Evolutionary conservation across 768 basidiomycete species (phyloP), one percentile per base, ranked within the genome.

Genomic region (Tulasnella sp.): DNA sequence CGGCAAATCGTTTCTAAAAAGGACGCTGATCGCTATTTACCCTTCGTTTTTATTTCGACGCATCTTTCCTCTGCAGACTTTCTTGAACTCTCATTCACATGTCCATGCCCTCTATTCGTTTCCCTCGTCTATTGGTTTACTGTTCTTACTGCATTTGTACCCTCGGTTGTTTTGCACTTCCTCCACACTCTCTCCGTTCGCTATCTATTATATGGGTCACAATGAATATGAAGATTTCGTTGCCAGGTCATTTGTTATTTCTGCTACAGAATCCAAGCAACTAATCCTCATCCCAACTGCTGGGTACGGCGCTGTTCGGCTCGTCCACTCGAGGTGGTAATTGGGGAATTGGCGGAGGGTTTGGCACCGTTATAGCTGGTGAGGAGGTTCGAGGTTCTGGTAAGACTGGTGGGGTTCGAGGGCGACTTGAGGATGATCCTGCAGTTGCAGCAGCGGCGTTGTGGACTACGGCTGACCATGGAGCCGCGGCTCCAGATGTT

Each of bases 1-100:
- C 77, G 11, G 77, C 67, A 39, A 57, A 46, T 23, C 75, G 75
- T 35, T 76, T 76, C 75, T 76, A 69, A 57, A 57, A 51, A 40
- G n/a, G 37, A 40, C 29, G 26, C 61, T 51, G 70, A 72, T 26
- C 35, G 37, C 39, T 40, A 40, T 76, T 74, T 74, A 48, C 51
- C 32, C 44, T 44, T 57, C 55, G 37, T 57, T 61, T 35, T 76
- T 69, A 76, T 76, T 76, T 76, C 35, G 13, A 72, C 42, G 71
- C 44, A 40, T 40, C 44, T 46, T 72, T 72, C 20, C 71, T 11
- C n/a, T 20, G 71, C 71, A 37, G 61, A 67, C 61, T 35, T 67
- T 26, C 61, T 67, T 67, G 61, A 67, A 67, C 61, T 67, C 61
- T 67, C 61, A 67, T 67, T 67, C 32, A 67, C 61, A 67, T 67